phyloP scores from a whole-genome alignment of 2,329 filamentous ascomycete genomes.

The Dothideomycetes sp. region DNA sequence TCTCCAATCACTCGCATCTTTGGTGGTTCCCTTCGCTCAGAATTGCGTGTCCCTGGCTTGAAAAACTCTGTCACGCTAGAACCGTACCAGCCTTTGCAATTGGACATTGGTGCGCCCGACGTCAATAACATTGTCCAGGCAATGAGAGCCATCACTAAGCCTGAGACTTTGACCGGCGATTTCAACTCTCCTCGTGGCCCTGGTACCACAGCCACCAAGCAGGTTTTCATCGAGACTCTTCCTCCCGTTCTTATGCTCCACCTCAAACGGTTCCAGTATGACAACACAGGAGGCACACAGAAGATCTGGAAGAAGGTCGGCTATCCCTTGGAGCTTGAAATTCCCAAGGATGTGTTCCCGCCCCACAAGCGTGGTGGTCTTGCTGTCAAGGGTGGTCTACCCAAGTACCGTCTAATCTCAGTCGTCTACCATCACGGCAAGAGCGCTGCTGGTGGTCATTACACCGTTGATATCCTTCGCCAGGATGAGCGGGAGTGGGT shows the following conservation, averaged over 20 bases:
- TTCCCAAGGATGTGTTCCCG: constrained; percentile 82
- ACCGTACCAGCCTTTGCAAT: constrained; percentile 85
- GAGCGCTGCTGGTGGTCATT: constrained; percentile 91
- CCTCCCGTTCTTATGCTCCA: constrained; percentile 90
- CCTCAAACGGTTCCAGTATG: constrained; percentile 94
- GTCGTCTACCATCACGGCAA: constrained; percentile 98
- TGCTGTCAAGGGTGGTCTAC: constrained; percentile 57
- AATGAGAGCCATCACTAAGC: constrained; percentile 69
- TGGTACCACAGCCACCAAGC: constrained; percentile 75
- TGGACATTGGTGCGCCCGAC: constrained; percentile 82
- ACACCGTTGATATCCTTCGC: constrained; percentile 91
- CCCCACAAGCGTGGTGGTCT: constrained; percentile 61
- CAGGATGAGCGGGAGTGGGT: constrained; percentile 97
- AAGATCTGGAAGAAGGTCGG: constrained; percentile 99
- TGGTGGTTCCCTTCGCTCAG: constrained; percentile 80
- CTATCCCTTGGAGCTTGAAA: constrained; percentile 88
- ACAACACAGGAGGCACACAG: constrained; percentile 75
- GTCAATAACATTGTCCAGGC: constrained; percentile 90
- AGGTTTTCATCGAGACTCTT: constrained; percentile 85
- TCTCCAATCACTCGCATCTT: constrained; percentile 93
- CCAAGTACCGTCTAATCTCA: constrained; percentile 75
- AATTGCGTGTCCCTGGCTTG: constrained; percentile 74
- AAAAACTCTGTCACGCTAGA: constrained; percentile 89
- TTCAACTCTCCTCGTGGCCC: constrained; percentile 72
- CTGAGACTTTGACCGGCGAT: constrained; percentile 77